Evolutionary conservation across 805 yeast genomes (phyloP).

Genomic region (Nakazawaea anatomiae): DNA sequence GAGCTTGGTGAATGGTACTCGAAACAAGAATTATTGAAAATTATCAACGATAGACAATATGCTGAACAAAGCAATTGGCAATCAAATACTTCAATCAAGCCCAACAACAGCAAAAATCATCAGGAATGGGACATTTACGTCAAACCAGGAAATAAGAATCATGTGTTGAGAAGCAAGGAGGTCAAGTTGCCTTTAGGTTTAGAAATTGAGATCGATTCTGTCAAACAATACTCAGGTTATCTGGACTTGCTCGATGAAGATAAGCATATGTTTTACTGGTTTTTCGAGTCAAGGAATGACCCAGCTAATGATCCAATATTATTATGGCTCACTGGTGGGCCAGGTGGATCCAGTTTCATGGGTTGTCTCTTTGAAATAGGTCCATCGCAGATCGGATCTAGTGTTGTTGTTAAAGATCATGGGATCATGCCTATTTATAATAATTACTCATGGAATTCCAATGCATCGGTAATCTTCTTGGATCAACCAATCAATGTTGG

Average conservation of each 20-base stretch:
- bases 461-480: conserved; percentile 79
- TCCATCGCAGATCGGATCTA: conserved; percentile 50
- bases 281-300: conserved; percentile 82
- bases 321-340: conserved; percentile 92
- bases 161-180: not conserved
- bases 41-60: too few relatives aligned
- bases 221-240: conserved; percentile 81
- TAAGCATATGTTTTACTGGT: conserved; percentile 79
- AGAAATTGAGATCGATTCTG: conserved; percentile 48
- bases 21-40: too few relatives aligned
- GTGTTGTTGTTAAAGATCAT: conserved; percentile 21
- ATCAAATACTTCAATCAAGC: too few relatives aligned
- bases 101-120: too few relatives aligned
- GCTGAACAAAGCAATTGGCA: too few relatives aligned
- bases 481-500: conserved; percentile 90
- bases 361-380: conserved; percentile 85
- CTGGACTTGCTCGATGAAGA: conserved; percentile 77
- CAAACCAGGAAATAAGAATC: not conserved
- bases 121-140: too few relatives aligned
- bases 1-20: too few relatives aligned
- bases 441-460: conserved; percentile 78
- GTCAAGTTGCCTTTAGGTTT: not conserved
- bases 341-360: conserved; percentile 87
- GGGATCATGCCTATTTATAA: conserved; percentile 61
- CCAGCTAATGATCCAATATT: conserved; percentile 79